These are phyloP conservation scores for Pyrenochaeta sp. DNA, from an alignment of 2,329 filamentous ascomycete genomes.

Conservation along the genomic window DNA sequence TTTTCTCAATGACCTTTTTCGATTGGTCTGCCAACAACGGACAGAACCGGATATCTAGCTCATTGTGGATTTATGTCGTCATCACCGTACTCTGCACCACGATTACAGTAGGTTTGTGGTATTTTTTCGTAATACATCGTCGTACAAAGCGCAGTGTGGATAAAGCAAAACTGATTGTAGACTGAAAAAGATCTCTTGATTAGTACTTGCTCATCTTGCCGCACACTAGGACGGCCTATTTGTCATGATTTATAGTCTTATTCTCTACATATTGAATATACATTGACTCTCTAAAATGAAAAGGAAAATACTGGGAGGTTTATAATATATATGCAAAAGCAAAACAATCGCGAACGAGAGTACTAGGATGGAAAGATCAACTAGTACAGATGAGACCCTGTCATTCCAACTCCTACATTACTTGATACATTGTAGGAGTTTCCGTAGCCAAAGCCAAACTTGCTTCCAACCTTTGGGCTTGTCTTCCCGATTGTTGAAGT, in stretches of 20 bases:
- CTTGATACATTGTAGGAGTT: too few species aligned
- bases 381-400: too few species aligned
- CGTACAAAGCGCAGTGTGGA: not conserved
- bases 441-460: too few species aligned
- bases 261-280: not conserved
- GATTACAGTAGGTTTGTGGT: constrained; percentile 24
- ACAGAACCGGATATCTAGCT: constrained; percentile 14
- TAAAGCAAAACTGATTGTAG: not conserved
- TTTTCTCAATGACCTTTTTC: constrained; percentile 33
- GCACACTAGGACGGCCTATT: not conserved
- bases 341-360: too few species aligned
- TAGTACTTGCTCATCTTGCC: not conserved
- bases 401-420: too few species aligned
- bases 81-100: constrained; percentile 21
- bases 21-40: constrained; percentile 18
- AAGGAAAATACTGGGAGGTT: not conserved
- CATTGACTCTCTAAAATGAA: not conserved
- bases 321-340: too few species aligned
- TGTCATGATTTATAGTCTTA: not conserved
- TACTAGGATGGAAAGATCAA: too few species aligned
- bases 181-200: not conserved
- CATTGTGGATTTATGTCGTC: constrained; percentile 27
- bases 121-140: constrained; percentile 20
- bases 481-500: too few species aligned
- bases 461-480: too few species aligned